These are phyloP conservation scores for Fusarium sp. DNA, from an alignment of 2,329 filamentous ascomycete species.

Conservation along the genomic window DNA sequence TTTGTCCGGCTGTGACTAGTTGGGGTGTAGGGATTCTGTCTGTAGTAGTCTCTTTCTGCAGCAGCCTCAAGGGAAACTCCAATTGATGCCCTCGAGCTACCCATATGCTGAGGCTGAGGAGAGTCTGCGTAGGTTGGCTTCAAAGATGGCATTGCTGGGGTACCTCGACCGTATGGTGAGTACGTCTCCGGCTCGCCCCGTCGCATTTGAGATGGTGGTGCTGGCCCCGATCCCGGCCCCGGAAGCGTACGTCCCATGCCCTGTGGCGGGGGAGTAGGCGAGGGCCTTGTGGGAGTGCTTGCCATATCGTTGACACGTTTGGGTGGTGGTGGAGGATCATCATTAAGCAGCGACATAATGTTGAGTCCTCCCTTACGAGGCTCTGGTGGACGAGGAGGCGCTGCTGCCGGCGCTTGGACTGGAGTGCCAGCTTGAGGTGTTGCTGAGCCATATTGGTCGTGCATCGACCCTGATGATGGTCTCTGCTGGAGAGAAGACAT, in stretches of 20 bases:
- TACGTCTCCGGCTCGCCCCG: conserved; percentile 64
- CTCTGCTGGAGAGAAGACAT: conserved; percentile 56
- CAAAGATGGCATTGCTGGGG: conserved; percentile 66
- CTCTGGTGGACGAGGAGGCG: conserved; percentile 60
- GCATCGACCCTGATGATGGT: conserved; percentile 49
- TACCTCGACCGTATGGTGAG: conserved; percentile 58
- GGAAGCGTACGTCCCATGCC: conserved; percentile 59
- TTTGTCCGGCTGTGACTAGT: conserved; percentile 56
- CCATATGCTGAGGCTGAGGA: conserved; percentile 63
- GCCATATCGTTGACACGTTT: conserved; percentile 66
- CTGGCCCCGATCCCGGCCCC: conserved; percentile 41
- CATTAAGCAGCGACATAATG: conserved; percentile 73
- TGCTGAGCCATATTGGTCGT: conserved; percentile 50
- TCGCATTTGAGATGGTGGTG: conserved; percentile 60
- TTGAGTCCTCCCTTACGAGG: conserved; percentile 72
- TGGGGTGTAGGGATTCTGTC: conserved; percentile 54
- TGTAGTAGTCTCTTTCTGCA: conserved; percentile 64
- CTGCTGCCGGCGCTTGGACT: conserved; percentile 53
- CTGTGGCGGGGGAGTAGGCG: conserved; percentile 65
- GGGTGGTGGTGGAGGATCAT: conserved; percentile 66
- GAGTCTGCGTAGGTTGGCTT: conserved; percentile 67
- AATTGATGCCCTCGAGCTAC: conserved; percentile 60
- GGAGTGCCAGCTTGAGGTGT: conserved; percentile 50
- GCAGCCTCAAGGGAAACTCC: conserved; percentile 55
- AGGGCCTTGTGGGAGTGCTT: conserved; percentile 56